Evolutionary conservation across 2,329 filamentous ascomycete genomes (phyloP).

Genomic region (Cladophialophora immunda): DNA sequence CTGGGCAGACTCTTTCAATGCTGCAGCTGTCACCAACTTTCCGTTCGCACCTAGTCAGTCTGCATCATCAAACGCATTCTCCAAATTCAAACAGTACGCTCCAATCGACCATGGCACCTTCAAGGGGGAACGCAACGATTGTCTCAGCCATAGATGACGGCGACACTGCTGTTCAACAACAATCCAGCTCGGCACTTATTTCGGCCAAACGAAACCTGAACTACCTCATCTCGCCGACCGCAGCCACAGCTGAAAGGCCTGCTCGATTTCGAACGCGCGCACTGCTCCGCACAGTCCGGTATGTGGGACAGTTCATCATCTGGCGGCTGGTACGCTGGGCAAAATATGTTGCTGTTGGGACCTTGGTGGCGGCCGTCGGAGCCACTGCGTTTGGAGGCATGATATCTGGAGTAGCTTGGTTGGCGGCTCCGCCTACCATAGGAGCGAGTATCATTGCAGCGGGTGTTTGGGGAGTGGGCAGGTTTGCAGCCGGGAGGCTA

Average conservation of each 20-base stretch:
- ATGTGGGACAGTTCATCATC: constrained; percentile 38
- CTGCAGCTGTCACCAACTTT: background rate
- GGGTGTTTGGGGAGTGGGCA: constrained; percentile 38
- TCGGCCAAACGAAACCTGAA: constrained; percentile 40
- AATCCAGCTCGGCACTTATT: constrained; percentile 37
- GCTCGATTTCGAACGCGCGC: constrained; percentile 38
- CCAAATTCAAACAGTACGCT: background rate
- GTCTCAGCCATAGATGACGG: constrained; percentile 15
- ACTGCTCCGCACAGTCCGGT: constrained; percentile 38
- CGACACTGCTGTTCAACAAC: constrained; percentile 36
- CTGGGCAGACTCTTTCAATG: background rate
- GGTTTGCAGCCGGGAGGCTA: constrained; percentile 35
- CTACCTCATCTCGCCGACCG: constrained; percentile 36
- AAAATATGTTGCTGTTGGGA: constrained; percentile 40
- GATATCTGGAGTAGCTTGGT: constrained; percentile 38
- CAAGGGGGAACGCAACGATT: constrained; percentile 13
- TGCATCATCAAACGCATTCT: background rate
- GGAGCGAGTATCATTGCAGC: constrained; percentile 38
- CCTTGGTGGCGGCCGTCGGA: constrained; percentile 36
- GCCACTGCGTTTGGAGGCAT: constrained; percentile 39
- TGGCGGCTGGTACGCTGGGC: constrained; percentile 42
- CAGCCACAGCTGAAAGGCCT: constrained; percentile 25
- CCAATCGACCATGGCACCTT: constrained; percentile 24
- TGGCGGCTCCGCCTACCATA: constrained; percentile 38
- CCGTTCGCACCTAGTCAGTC: background rate